Base-by-base conservation (phyloP, 768 basidiomycete genomes). In the Fistulinella prunicolor region DNA sequence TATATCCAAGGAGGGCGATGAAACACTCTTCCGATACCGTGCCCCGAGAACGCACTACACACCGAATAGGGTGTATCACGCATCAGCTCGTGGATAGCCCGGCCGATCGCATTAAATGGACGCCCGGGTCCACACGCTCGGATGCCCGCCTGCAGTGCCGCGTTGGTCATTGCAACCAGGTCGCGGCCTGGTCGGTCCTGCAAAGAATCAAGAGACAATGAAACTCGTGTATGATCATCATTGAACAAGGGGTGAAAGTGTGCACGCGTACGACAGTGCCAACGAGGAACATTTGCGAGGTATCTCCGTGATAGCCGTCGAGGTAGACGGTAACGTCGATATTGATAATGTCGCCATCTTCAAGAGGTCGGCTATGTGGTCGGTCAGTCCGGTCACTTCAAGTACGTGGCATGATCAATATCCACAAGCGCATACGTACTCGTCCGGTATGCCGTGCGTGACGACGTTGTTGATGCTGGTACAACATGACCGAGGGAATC, bases 241-340 rank as follows among this genome's bases (percentile, higher is more conserved):
- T 29, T 0, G 24, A 37, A 46, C 4, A 5, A 42, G 22, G 22
- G 3, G 36, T 9, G 17, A 3, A 32, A 32, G 17, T n/a, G n/a
- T n/a, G n/a, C 22, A 35, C 48, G 70, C 67, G 64, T 55, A 91
- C 89, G 14, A 90, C 89, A 28, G 82, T 63, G 32, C 92, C 92
- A 6, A 95, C 83, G 3, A 86, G 67, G 64, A 92, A 94, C 0
- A 87, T 95, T 42, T 77, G 70, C 0, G 91, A 93, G 0, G 92
- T 94, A 57, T 95, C 94, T 1, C 94, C 94, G 56, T 95, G 93
- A 65, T 81, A 92, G 2, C 88, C 86, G 47, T 89, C 69, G n/a
- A 85, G 69, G 63, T 79, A 94, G 8, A 94, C 75, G 1, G 94
- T 94, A 9, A 96, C 68, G 64, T 96, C 94, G 37, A 95, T 74